Conservation (phyloP, 306 rosid genomes). For the Acacia melanoxylon region DNA sequence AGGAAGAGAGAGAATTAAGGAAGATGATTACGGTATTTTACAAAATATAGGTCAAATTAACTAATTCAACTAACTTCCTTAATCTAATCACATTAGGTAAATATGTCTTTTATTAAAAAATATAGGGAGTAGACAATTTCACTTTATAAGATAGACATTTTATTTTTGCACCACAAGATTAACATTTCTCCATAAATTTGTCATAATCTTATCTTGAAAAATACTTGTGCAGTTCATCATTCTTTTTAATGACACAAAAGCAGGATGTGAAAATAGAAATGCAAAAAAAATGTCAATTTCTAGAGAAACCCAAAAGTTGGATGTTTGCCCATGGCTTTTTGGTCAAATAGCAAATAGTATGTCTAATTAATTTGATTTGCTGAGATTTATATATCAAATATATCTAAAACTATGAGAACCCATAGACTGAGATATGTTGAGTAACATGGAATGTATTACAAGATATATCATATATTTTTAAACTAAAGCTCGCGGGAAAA, state of each 20-base stretch:
- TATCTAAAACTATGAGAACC: background rate
- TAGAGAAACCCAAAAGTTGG: background rate
- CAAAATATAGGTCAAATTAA: too few species aligned
- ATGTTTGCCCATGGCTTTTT: background rate
- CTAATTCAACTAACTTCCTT: too few species aligned
- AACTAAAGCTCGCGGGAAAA: conserved; percentile 17
- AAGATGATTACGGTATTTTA: too few species aligned
- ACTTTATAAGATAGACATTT: background rate
- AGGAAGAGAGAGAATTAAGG: too few species aligned
- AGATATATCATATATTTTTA: conserved; percentile 37
- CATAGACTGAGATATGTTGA: background rate
- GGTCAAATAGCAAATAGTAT: background rate
- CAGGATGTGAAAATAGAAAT: background rate
- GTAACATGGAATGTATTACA: conserved; percentile 16
- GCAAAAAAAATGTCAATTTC: background rate
- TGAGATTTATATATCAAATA: background rate
- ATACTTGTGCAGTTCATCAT: too few species aligned
- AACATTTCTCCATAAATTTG: background rate
- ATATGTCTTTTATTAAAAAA: too few species aligned
- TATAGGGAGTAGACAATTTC: background rate
- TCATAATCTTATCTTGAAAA: too few species aligned
- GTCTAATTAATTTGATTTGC: background rate
- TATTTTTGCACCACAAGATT: background rate
- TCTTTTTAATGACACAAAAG: background rate
- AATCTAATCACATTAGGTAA: too few species aligned